A percentile compares a stretch with the other conserved stretches of the same genome.
Conservation (phyloP, 2,329 filamentous ascomycete species). For the Didymella exigua region DNA sequence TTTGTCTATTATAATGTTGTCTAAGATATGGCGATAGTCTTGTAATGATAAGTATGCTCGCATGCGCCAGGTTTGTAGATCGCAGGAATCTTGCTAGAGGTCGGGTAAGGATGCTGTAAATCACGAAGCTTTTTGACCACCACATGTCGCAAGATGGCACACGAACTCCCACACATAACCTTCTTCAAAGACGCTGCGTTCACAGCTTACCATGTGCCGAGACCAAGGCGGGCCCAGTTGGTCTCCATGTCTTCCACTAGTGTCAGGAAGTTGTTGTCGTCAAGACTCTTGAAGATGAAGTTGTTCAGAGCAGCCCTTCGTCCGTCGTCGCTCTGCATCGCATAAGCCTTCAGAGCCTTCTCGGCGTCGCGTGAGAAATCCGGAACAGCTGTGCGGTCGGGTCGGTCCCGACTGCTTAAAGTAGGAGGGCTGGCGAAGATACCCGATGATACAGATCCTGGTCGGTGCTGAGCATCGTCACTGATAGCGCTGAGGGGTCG, state of each 20-base stretch:
- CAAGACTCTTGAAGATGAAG: constrained; percentile 58
- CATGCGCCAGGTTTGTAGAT: not conserved
- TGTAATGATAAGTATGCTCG: not conserved
- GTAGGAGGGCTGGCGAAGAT: constrained; percentile 14
- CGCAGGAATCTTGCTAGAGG: not conserved
- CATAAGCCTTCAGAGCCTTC: constrained; percentile 41
- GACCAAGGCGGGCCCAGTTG: constrained; percentile 51
- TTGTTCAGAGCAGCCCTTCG: constrained; percentile 54
- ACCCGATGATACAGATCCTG: not conserved
- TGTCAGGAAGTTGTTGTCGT: constrained; percentile 56
- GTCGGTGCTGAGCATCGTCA: constrained; percentile 11
- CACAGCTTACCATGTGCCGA: constrained; percentile 19
- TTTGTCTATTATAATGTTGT: not conserved
- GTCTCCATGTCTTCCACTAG: constrained; percentile 58
- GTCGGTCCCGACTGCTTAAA: constrained; percentile 1
- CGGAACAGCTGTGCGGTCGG: not conserved
- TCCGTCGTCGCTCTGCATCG: constrained; percentile 47
- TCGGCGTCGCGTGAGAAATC: not conserved
- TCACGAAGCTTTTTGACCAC: constrained; percentile 3
- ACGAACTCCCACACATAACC: too few relatives aligned
- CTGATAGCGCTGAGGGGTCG: constrained; percentile 28
- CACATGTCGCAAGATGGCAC: constrained; percentile 1
- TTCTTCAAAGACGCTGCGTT: not conserved
- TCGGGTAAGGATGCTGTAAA: not conserved
- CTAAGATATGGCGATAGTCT: not conserved